Conservation (phyloP, 768 basidiomycete species). For the Leccinum incarnatum region DNA sequence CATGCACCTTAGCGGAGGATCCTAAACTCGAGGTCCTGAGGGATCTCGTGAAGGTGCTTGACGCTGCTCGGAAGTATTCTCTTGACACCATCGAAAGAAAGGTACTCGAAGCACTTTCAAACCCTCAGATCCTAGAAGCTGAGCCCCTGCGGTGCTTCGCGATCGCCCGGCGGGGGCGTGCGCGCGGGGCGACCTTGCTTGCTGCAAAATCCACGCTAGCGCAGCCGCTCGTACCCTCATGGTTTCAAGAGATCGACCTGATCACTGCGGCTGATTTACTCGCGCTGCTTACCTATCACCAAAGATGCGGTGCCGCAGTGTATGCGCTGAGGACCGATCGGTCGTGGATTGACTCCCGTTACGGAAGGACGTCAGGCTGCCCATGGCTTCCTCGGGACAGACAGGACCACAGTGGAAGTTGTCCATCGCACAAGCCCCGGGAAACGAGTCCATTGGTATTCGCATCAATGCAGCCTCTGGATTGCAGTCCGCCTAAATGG, state of each 20-base stretch:
- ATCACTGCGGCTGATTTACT: conserved; percentile 28
- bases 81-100: conserved; percentile 15
- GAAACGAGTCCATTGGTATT: too few relatives aligned
- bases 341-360: conserved; percentile 17
- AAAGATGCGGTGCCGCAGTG: conserved; percentile 10
- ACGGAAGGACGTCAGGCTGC: not conserved
- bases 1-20: conserved; percentile 19
- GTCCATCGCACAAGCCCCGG: not conserved
- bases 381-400: not conserved
- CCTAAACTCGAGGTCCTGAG: conserved; percentile 14
- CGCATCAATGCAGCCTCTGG: too few relatives aligned
- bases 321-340: conserved; percentile 1
- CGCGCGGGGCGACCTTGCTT: conserved; percentile 21
- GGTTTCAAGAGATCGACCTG: conserved; percentile 26
- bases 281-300: conserved; percentile 22
- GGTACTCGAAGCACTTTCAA: conserved; percentile 19
- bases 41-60: conserved; percentile 10
- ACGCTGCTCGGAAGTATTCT: conserved; percentile 17
- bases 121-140: conserved; percentile 13
- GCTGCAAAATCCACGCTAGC: conserved; percentile 32
- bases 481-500: too few relatives aligned
- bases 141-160: conserved; percentile 32
- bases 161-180: conserved; percentile 25
- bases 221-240: conserved; percentile 19
- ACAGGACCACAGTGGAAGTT: not conserved